These are phyloP conservation scores for Phytomonas francai DNA, from an alignment of 208 protist species.

Conservation along the genomic window DNA sequence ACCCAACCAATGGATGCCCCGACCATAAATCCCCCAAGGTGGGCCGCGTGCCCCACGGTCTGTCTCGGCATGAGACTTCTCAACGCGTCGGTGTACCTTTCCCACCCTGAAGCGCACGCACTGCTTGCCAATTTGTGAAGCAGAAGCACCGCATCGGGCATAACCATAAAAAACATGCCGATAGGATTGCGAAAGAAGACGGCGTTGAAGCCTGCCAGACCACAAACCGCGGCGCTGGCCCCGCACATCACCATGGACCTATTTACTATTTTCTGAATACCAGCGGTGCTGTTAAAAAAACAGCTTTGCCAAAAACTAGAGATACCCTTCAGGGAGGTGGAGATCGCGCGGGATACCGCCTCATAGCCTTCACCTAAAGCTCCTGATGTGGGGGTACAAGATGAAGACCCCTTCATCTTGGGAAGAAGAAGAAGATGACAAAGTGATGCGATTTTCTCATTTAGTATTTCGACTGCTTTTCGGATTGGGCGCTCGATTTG, in stretches of 20 bases:
- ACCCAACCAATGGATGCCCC: slow-evolving; percentile 26
- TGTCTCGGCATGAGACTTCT: slow-evolving; percentile 24
- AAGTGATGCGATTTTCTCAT: background rate
- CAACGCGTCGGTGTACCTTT: slow-evolving; percentile 4
- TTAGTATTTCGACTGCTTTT: background rate
- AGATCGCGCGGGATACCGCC: background rate
- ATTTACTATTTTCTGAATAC: slow-evolving; percentile 25
- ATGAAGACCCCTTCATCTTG: background rate
- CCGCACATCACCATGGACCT: slow-evolving; percentile 50
- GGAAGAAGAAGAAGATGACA: background rate
- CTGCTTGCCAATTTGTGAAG: slow-evolving; percentile 11
- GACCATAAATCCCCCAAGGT: slow-evolving; percentile 49
- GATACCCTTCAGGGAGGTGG: slow-evolving; percentile 6
- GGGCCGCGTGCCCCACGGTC: slow-evolving; percentile 52
- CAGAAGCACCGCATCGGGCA: slow-evolving; percentile 27
- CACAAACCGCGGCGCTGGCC: slow-evolving; percentile 40
- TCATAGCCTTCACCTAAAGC: background rate
- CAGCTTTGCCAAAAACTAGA: slow-evolving; percentile 8
- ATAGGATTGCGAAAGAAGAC: slow-evolving; percentile 30
- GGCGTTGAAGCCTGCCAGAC: slow-evolving; percentile 48
- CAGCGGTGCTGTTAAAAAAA: slow-evolving; percentile 15
- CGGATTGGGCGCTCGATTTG: slow-evolving; percentile 12
- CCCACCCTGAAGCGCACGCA: slow-evolving; percentile 10
- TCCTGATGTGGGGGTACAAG: background rate
- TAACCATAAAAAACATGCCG: slow-evolving; percentile 20